Evolutionary conservation across 2,329 filamentous ascomycete species (phyloP), one percentile per base, ranked within the genome.

Genomic region (Epichloe brachyelytri): DNA sequence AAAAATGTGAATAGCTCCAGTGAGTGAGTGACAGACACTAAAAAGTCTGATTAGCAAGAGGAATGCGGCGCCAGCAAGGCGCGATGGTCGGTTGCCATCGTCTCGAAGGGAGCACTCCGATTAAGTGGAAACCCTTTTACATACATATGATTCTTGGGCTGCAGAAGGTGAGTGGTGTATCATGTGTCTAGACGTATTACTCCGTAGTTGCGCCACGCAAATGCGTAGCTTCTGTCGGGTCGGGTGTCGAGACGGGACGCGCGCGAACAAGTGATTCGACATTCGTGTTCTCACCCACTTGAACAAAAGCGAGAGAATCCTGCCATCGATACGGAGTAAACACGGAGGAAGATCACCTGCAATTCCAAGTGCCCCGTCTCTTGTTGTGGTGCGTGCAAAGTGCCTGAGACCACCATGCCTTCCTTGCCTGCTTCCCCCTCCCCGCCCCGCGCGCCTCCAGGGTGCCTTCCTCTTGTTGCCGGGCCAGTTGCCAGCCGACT

Each of bases 41-140:
- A 49, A 49, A 49, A 44, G 39, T 49, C 38, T 44, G 36, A 51
- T 40, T 47, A 45, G 41, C 44, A 47, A 36, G 34, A 51, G 37
- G 48, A 50, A 50, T 46, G 48, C 43, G 43, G 36, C 43, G 36
- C 20, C 36, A 39, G 48, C 43, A 37, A 37, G 48, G 10, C 43
- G 37, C 30, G 15, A 41, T 48, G 33, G 40, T 20, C 12, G 40
- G 1, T 14, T 26, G 22, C 22, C 30, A 20, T 48, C 26, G 15
- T 41, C 37, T 30, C 38, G 38, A 43, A 49, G 19, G 17, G 33
- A 44, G 33, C 14, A 36, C 33, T 15, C 12, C 22, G 41, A 38
- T 5, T 5, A 4, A 33, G 34, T 47, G 20, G 38, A 37, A 46
- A 34, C 26, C 14, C 45, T 38, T 38, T 46, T 26, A 7, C 20